Evolutionary conservation across 1,284 basidiomycete species (phyloP), one percentile per base, ranked within the genome.

Genomic region (Sporisorium reilianum): DNA sequence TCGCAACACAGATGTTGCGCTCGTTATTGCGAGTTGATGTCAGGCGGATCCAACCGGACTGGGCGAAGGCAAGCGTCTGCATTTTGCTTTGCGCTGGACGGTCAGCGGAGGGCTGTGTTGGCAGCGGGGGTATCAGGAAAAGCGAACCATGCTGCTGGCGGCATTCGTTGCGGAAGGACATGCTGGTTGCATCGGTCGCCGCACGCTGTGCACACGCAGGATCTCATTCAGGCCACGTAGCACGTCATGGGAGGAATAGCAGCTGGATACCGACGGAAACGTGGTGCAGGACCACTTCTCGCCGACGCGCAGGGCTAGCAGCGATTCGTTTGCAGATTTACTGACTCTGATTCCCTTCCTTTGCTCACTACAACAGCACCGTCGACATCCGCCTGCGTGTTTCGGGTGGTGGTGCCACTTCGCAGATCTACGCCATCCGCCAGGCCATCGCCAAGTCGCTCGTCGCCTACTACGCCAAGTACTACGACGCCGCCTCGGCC

Each of bases 341-440:
- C 62, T 64, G 51, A 64, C 62, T 32, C 4, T 46, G 12, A 22
- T 38, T 12, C 22, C 23, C 26, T 40, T 48, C 22, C 30, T 16
- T 28, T 40, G 7, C 14, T 3, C 14, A 25, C 38, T 23, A 2
- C 18, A 18, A 41, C 71, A 84, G 82, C 64, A 80, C 78, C 48
- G 80, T 99, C 84, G 96, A 99, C 88, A 95, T 99, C 87, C 94
- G 96, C 81, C 93, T 99, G 68, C 93, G 95, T 64, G 97, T 97
- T 80, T 96, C 95, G 88, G 97, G 97, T 88, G 97, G 97, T 90
- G 97, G 97, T 87, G 96, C 98, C 89, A 95, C 94, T 75, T 97
- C 96, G 71, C 97, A 99, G 88, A 90, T 99, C 78, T 99, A 99
- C 88, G 97, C 97, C 78, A 94, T 99, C 87, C 94, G 97, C 81